Evolutionary conservation across 345 rosid genomes (phyloP).

Genomic region (Syzygium aromaticum): DNA sequence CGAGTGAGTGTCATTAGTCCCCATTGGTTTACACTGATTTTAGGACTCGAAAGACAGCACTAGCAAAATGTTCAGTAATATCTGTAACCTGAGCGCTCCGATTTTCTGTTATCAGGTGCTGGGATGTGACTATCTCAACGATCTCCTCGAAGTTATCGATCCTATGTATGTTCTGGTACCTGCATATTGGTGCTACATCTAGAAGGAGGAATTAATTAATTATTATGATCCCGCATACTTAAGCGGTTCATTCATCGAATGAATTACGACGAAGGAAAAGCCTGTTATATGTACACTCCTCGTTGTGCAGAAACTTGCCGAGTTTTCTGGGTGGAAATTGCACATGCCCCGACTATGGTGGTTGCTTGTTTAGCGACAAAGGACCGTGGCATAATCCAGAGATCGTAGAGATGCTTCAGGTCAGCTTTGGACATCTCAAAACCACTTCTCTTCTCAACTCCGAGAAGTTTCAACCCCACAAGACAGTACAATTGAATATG

Average conservation of each 20-base stretch:
- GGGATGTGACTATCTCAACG: slow-evolving; percentile 29
- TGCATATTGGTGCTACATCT: neutral
- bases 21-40: neutral
- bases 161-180: neutral
- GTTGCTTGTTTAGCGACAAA: slow-evolving; percentile 50
- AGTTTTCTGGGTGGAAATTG: slow-evolving; percentile 55
- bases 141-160: slow-evolving; percentile 39
- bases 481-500: neutral
- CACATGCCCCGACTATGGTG: slow-evolving; percentile 48
- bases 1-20: slow-evolving; percentile 17
- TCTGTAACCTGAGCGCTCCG: neutral
- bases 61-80: neutral
- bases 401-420: slow-evolving; percentile 37
- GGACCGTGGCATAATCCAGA: slow-evolving; percentile 72
- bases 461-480: neutral
- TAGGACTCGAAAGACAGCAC: neutral
- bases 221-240: neutral
- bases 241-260: neutral
- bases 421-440: slow-evolving; percentile 4
- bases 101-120: slow-evolving; percentile 30
- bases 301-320: slow-evolving; percentile 41
- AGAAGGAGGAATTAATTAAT: neutral
- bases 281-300: neutral
- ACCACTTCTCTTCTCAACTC: neutral
- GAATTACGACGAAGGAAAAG: neutral